These are phyloP conservation scores for Amauroascus niger DNA, from an alignment of 2,329 filamentous ascomycete genomes.

Conservation along the genomic window DNA sequence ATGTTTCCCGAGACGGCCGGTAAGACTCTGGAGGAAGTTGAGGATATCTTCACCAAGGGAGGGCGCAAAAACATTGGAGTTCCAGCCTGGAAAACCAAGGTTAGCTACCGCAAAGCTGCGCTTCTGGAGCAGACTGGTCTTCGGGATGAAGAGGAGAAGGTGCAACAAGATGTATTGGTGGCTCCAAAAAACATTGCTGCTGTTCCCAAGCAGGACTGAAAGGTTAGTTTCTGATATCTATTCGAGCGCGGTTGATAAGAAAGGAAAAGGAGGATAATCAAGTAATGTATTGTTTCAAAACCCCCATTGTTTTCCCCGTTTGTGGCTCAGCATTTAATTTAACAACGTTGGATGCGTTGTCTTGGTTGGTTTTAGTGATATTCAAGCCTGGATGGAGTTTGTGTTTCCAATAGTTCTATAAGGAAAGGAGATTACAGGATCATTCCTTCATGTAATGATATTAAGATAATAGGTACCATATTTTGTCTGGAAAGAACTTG, in stretches of 20 bases:
- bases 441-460: too few species aligned
- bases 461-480: too few species aligned
- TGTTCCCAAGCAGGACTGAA: neutral
- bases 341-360: too few species aligned
- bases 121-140: slow-evolving; percentile 25
- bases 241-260: neutral
- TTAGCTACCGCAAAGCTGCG: slow-evolving; percentile 24
- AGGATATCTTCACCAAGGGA: slow-evolving; percentile 51
- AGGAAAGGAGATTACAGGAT: neutral
- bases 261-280: too few species aligned
- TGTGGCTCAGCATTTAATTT: too few species aligned
- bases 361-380: too few species aligned
- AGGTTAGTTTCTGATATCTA: neutral
- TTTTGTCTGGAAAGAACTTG: too few species aligned
- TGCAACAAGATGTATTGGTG: neutral
- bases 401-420: neutral
- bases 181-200: neutral
- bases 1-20: slow-evolving; percentile 60
- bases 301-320: too few species aligned
- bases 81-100: slow-evolving; percentile 32
- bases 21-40: slow-evolving; percentile 67
- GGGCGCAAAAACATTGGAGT: slow-evolving; percentile 29
- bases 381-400: neutral
- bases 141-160: slow-evolving; percentile 18
- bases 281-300: too few species aligned